These are phyloP conservation scores for Aspergillus incahuasiensis DNA, from an alignment of 495 filamentous ascomycete species.

Conservation along the genomic window DNA sequence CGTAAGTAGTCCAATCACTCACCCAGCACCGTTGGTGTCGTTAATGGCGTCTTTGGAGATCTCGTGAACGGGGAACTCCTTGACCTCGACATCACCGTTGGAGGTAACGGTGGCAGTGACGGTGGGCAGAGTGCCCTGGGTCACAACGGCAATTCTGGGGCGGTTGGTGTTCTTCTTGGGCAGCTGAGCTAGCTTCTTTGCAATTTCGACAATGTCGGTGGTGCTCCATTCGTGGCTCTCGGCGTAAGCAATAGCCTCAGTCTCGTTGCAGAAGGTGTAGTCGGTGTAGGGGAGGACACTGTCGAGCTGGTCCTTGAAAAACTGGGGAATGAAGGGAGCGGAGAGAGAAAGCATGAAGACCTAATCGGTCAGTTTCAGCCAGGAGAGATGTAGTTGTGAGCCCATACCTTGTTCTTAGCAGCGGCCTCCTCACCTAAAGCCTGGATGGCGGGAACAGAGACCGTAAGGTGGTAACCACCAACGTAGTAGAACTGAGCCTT, in stretches of 20 bases:
- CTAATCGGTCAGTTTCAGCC: slow-evolving; percentile 26
- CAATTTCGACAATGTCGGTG: slow-evolving; percentile 81
- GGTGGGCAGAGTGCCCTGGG: slow-evolving; percentile 88
- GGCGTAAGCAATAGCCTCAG: slow-evolving; percentile 81
- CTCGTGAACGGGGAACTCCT: slow-evolving; percentile 73
- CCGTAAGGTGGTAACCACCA: slow-evolving; percentile 84
- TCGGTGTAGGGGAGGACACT: slow-evolving; percentile 84
- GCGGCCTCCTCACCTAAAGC: slow-evolving; percentile 88
- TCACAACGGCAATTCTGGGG: slow-evolving; percentile 80
- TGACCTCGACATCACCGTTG: slow-evolving; percentile 60
- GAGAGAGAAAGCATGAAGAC: slow-evolving; percentile 82
- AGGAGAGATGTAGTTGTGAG: not conserved
- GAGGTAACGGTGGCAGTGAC: slow-evolving; percentile 63
- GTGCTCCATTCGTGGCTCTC: slow-evolving; percentile 66
- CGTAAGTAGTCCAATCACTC: slow-evolving; percentile 22
- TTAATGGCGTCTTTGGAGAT: slow-evolving; percentile 72
- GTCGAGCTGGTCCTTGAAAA: slow-evolving; percentile 96
- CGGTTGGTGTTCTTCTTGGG: slow-evolving; percentile 85
- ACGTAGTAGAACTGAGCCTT: slow-evolving; percentile 85
- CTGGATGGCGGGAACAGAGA: slow-evolving; percentile 84
- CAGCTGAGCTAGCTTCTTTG: slow-evolving; percentile 74
- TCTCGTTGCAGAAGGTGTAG: slow-evolving; percentile 96
- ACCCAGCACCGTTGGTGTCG: slow-evolving; percentile 95
- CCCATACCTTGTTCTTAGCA: slow-evolving; percentile 68
- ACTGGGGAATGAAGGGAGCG: slow-evolving; percentile 91